These are phyloP conservation scores for Apiotrichum gamsii DNA, from an alignment of 1,284 basidiomycete species.

Conservation along the genomic window DNA sequence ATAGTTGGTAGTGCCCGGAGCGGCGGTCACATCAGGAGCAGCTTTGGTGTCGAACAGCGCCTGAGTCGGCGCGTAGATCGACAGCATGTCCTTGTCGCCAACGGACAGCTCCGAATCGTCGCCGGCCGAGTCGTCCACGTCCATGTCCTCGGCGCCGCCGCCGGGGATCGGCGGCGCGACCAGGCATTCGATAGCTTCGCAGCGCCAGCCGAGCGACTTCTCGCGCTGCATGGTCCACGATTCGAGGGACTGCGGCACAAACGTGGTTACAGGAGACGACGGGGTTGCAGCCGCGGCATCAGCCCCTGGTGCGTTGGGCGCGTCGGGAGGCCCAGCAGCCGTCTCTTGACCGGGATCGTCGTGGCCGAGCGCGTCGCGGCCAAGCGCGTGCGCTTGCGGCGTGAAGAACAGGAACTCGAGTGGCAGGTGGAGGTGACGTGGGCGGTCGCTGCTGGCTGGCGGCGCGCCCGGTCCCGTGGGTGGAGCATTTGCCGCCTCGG, in stretches of 20 bases:
- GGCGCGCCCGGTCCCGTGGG: neutral
- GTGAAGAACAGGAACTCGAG: conserved; percentile 10
- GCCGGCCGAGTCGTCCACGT: conserved; percentile 9
- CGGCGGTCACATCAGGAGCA: neutral
- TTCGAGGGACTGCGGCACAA: conserved; percentile 26
- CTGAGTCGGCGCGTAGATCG: conserved; percentile 28
- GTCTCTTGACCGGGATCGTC: no score
- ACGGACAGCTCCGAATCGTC: conserved; percentile 3
- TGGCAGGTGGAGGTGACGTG: conserved; percentile 6
- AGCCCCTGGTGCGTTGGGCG: neutral
- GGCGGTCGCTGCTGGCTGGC: no score
- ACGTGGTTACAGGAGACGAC: neutral
- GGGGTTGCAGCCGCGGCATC: neutral
- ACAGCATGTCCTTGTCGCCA: conserved; percentile 29
- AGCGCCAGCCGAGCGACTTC: conserved; percentile 39
- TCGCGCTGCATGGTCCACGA: conserved; percentile 35
- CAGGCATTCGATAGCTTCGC: conserved; percentile 35
- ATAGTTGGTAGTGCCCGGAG: conserved; percentile 9
- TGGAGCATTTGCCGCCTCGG: neutral
- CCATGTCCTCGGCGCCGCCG: conserved; percentile 17
- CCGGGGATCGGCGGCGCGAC: conserved; percentile 22
- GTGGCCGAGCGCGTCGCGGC: no score
- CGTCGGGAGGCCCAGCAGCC: no score
- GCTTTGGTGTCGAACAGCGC: neutral
- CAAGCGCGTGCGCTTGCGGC: neutral